Percentiles rank a stretch among this genome's conserved stretches.
Conservation (phyloP, 805 yeast species). For the Candida gorgasii region DNA sequence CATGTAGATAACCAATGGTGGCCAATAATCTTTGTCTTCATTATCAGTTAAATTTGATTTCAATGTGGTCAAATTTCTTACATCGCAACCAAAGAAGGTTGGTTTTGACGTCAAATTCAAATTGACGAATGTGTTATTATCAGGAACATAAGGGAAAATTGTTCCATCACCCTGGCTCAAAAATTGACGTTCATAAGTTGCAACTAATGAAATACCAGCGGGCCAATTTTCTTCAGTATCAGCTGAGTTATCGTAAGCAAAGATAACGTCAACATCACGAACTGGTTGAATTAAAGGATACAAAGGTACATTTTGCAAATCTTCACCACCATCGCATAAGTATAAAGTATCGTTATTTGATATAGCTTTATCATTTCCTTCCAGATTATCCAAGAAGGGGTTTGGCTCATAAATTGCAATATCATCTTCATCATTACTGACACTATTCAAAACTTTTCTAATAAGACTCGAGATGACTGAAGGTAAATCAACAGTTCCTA, state of each 20-base stretch:
- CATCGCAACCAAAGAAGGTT: constrained; percentile 81
- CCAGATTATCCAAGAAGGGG: constrained; percentile 51
- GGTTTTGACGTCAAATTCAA: constrained; percentile 67
- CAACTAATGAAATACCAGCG: constrained; percentile 34
- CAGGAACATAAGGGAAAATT: constrained; percentile 82
- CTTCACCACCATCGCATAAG: constrained; percentile 45
- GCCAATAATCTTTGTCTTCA: constrained; percentile 32
- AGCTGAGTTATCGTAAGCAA: constrained; percentile 40
- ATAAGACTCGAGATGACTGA: constrained; percentile 23
- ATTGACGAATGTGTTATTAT: constrained; percentile 55
- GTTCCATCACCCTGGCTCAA: constrained; percentile 52
- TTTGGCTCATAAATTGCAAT: constrained; percentile 73
- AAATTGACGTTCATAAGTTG: constrained; percentile 38
- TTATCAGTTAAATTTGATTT: constrained; percentile 12
- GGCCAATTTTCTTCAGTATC: constrained; percentile 38
- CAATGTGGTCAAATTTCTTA: constrained; percentile 58
- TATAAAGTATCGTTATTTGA: constrained; percentile 25
- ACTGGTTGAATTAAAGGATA: constrained; percentile 37
- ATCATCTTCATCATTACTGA: constrained; percentile 57
- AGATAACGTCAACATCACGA: constrained; percentile 36
- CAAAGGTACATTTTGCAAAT: constrained; percentile 38
- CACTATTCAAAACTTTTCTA: constrained; percentile 23
- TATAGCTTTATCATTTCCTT: constrained; percentile 24
- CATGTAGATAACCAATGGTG: constrained; percentile 76
- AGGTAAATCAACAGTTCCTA: constrained; percentile 44